A percentile compares a stretch with the other conserved stretches of the same genome.
These are phyloP conservation scores for Rhizopus sp. DNA, from an alignment of 371 early-diverging fungal species.

Conservation along the genomic window DNA sequence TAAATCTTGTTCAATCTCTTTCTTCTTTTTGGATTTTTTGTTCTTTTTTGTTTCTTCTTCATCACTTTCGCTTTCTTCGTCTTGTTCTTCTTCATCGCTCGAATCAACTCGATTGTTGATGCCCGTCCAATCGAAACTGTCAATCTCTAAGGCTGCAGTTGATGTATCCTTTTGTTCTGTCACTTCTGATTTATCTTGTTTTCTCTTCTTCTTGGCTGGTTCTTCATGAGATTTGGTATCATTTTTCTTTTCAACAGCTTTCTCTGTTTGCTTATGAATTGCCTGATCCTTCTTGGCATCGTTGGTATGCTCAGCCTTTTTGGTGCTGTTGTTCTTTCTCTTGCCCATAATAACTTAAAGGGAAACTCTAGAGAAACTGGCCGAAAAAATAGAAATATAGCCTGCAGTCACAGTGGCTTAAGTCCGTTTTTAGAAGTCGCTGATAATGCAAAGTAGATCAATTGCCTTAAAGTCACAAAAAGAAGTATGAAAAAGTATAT, in stretches of 20 bases:
- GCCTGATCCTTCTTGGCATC: neutral
- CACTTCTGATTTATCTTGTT: neutral
- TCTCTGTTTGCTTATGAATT: neutral
- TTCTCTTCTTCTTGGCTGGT: neutral
- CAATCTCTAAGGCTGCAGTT: constrained; percentile 27
- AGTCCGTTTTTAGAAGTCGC: too few relatives aligned
- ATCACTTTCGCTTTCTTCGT: constrained; percentile 44
- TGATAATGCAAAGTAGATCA: too few relatives aligned
- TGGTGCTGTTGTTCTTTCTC: constrained; percentile 4
- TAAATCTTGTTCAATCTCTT: constrained; percentile 49
- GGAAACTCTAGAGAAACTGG: neutral
- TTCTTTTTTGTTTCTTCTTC: constrained; percentile 42
- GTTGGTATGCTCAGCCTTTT: neutral
- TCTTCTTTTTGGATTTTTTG: constrained; percentile 54
- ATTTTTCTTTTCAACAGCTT: neutral
- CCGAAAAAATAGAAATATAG: neutral
- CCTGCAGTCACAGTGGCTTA: constrained; percentile 3
- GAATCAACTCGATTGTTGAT: constrained; percentile 35
- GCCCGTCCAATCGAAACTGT: constrained; percentile 70
- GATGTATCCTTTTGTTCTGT: neutral
- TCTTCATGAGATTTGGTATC: neutral
- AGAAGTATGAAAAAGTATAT: too few relatives aligned
- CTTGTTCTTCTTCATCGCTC: constrained; percentile 33
- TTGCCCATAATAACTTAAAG: neutral
- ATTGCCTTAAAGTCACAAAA: too few relatives aligned